Evolutionary conservation across 306 rosid genomes (phyloP), one percentile per base, ranked within the genome.

Genomic region (Calophaca sinica): DNA sequence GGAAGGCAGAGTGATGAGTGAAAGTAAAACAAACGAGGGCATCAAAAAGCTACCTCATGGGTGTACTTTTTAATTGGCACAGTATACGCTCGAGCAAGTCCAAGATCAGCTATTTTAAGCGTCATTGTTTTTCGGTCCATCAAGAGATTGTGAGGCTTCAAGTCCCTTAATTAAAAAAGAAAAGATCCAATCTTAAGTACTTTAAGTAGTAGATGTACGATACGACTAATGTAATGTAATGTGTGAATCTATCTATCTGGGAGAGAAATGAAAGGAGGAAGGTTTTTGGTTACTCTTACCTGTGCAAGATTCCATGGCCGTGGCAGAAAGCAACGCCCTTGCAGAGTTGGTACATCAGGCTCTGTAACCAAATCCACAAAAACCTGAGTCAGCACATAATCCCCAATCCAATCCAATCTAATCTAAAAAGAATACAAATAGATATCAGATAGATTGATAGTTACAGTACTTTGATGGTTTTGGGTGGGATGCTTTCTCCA

Each of bases 251-350:
- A 62, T 38, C 32, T 14, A 33, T 20, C 26, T 20, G 26, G 26
- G 26, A 20, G 26, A 20, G 26, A 20, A 20, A 20, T 4, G 4
- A 33, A 5, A 7, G 45, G 5, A 41, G 45, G 7, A 7, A 41
- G 45, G 45, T 41, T 41, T 41, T 7, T 41, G 45, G 45, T 41
- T 41, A 7, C 6, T 5, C 41, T 41, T 39, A 64, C 97, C 96
- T 91, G 78, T 94, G 99, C 66, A 92, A 81, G 82, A 94, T 90
- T 42, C 97, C 99, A 78, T 94, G 99, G 28, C 96, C 96, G 28
- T 94, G 99, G 81, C 97, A 94, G 83, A 94, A 90, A 65, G 99
- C 97, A 73, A 94, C 97, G 6, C 99, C 97, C 81, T 92, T 92
- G 82, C 99, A 94, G 5, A 94, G 96, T 78, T 94, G 97, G 82